phyloP scores from a whole-genome alignment of 306 rosid genomes.

The Leucaena leucocephala region DNA sequence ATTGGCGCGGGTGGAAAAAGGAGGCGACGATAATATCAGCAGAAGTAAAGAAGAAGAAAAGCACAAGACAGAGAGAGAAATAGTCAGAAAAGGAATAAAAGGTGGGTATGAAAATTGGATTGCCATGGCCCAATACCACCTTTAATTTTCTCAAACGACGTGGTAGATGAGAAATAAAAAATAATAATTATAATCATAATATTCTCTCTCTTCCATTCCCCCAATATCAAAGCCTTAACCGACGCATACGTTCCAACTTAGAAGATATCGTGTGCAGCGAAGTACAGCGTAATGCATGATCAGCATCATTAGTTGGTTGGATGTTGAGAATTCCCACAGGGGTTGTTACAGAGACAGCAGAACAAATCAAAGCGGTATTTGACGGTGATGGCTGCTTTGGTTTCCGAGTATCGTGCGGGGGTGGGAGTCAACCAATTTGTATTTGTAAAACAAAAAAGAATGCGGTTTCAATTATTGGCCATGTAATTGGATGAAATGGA shows the following conservation, averaged over 20 bases:
- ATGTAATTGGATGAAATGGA: background rate
- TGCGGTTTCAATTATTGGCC: conserved; percentile 2
- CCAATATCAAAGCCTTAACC: conserved; percentile 56
- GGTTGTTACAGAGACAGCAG: conserved; percentile 57
- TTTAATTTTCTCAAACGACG: conserved; percentile 38
- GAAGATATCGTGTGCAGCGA: conserved; percentile 3
- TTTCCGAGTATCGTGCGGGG: background rate
- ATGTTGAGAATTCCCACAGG: conserved; percentile 46
- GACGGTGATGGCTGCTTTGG: conserved; percentile 32
- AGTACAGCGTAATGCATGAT: conserved; percentile 29
- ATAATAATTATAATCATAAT: background rate
- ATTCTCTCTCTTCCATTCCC: background rate
- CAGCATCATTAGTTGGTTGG: conserved; percentile 39
- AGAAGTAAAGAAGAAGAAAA: conserved; percentile 76
- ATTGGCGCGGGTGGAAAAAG: conserved; percentile 36
- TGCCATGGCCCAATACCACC: conserved; percentile 79
- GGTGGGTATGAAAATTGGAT: conserved; percentile 76
- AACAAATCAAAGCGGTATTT: conserved; percentile 48
- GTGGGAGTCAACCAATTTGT: background rate
- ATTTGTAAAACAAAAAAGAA: background rate
- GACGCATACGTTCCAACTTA: conserved; percentile 31
- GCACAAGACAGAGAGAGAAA: conserved; percentile 33
- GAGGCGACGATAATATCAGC: conserved; percentile 40
- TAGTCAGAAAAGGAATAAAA: conserved; percentile 53
- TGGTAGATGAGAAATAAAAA: conserved; percentile 10